phyloP scores from a whole-genome alignment of 163 green algal species.

The Chloromonas sp. region DNA sequence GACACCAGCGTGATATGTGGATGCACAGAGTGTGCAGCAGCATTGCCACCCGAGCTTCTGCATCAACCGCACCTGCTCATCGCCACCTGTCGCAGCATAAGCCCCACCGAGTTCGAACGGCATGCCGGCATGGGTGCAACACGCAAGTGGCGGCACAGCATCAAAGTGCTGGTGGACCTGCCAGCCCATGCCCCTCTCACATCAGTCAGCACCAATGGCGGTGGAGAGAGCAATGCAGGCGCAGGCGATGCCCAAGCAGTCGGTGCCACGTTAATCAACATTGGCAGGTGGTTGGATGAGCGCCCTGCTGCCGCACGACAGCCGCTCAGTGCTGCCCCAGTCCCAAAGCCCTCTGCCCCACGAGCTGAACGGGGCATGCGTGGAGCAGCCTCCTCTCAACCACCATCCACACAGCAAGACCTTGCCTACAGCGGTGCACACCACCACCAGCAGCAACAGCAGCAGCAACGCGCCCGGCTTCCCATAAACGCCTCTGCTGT shows the following conservation, averaged over 20 bases:
- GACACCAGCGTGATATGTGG: slow-evolving; percentile 12
- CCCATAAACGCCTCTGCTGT: too few species aligned
- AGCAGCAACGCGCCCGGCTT: too few species aligned
- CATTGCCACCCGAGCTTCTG: background rate
- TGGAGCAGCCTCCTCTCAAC: too few species aligned
- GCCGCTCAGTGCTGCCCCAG: too few species aligned
- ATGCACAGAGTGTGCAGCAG: slow-evolving; percentile 5
- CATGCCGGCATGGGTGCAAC: slow-evolving; percentile 54
- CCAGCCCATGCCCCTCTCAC: background rate
- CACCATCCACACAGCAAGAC: too few species aligned
- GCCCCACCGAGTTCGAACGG: slow-evolving; percentile 69
- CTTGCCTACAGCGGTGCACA: too few species aligned
- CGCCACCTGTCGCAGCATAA: slow-evolving; percentile 2
- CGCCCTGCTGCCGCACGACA: too few species aligned
- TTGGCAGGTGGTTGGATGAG: background rate
- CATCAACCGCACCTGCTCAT: background rate
- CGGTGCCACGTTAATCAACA: background rate
- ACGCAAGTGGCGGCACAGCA: slow-evolving; percentile 65
- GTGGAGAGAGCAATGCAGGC: background rate
- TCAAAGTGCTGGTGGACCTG: slow-evolving; percentile 14
- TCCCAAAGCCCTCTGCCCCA: too few species aligned
- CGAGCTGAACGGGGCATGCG: too few species aligned
- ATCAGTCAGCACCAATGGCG: background rate
- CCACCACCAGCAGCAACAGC: too few species aligned
- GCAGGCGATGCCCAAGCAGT: too few species aligned